Evolutionary conservation across 768 basidiomycete species (phyloP).

Genomic region (Leucocoprinus birnbaumii): DNA sequence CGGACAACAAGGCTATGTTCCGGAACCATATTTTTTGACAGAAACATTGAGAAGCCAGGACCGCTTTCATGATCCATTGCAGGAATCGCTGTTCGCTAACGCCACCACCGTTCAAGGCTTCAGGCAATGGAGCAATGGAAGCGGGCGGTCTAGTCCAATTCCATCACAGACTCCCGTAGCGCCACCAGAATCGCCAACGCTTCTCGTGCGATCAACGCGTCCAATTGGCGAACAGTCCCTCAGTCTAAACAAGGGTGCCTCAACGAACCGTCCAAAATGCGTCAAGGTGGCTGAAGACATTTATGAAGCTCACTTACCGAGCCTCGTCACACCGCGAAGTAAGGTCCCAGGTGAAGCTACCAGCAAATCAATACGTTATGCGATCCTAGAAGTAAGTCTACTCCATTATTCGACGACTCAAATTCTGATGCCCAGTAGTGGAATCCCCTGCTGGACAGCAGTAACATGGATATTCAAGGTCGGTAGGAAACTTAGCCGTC

Average conservation of each 20-base stretch:
- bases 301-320: conserved; percentile 73
- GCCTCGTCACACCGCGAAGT: conserved; percentile 76
- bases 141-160: conserved; percentile 54
- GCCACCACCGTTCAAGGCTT: conserved; percentile 77
- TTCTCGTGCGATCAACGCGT: conserved; percentile 66
- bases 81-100: conserved; percentile 84
- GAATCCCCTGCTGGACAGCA: conserved; percentile 85
- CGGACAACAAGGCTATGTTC: conserved; percentile 72
- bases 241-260: conserved; percentile 25
- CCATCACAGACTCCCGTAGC: conserved; percentile 20
- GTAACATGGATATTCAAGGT: conserved; percentile 85
- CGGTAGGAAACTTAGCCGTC: conserved; percentile 6
- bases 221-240: conserved; percentile 51
- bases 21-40: conserved; percentile 85
- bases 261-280: conserved; percentile 34
- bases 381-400: conserved; percentile 68
- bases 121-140: conserved; percentile 65
- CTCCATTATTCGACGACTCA: conserved; percentile 8
- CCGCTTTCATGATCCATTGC: conserved; percentile 89
- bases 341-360: conserved; percentile 54
- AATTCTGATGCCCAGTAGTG: conserved; percentile 49
- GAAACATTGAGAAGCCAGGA: conserved; percentile 79
- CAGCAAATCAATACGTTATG: conserved; percentile 78
- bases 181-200: conserved; percentile 32
- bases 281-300: conserved; percentile 55